phyloP scores from a whole-genome alignment of 2,329 filamentous ascomycete species.

The Alternaria ethzedia region DNA sequence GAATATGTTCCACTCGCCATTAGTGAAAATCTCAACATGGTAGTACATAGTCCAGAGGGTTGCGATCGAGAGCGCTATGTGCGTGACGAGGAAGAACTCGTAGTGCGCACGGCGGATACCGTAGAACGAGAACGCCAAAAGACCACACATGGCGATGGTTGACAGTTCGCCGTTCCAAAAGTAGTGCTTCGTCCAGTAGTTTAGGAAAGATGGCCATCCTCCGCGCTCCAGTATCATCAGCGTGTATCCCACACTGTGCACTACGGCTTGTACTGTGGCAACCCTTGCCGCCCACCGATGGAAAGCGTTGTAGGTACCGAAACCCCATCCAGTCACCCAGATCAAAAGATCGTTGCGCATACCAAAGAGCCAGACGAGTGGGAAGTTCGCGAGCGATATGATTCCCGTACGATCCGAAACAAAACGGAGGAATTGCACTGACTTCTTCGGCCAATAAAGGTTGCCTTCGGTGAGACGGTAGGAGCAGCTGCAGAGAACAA shows the following conservation, averaged over 20 bases:
- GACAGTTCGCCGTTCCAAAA: constrained; percentile 59
- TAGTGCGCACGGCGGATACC: constrained; percentile 60
- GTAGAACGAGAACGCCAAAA: constrained; percentile 57
- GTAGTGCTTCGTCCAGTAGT: constrained; percentile 53
- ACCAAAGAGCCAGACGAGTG: constrained; percentile 70
- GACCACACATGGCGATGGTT: constrained; percentile 53
- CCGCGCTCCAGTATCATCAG: constrained; percentile 48
- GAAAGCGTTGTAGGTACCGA: constrained; percentile 70
- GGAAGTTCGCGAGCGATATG: constrained; percentile 68
- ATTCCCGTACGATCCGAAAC: constrained; percentile 69
- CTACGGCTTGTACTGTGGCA: constrained; percentile 65
- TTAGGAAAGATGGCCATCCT: constrained; percentile 50
- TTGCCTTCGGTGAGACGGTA: constrained; percentile 57
- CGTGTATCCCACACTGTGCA: constrained; percentile 68
- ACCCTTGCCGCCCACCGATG: constrained; percentile 71
- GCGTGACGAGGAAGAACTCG: constrained; percentile 50
- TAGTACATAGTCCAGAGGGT: constrained; percentile 60
- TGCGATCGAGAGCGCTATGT: constrained; percentile 52
- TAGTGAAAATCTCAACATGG: constrained; percentile 60
- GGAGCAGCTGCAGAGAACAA: constrained; percentile 51
- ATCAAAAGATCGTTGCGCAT: constrained; percentile 71
- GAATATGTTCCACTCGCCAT: constrained; percentile 56
- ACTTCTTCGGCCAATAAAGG: constrained; percentile 50
- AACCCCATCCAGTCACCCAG: constrained; percentile 73
- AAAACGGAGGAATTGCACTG: constrained; percentile 59